These are phyloP conservation scores for fission yeast (Schizosaccharomyces pombe) DNA, from an alignment of 805 yeast genomes.

Conservation along the genomic window DNA sequence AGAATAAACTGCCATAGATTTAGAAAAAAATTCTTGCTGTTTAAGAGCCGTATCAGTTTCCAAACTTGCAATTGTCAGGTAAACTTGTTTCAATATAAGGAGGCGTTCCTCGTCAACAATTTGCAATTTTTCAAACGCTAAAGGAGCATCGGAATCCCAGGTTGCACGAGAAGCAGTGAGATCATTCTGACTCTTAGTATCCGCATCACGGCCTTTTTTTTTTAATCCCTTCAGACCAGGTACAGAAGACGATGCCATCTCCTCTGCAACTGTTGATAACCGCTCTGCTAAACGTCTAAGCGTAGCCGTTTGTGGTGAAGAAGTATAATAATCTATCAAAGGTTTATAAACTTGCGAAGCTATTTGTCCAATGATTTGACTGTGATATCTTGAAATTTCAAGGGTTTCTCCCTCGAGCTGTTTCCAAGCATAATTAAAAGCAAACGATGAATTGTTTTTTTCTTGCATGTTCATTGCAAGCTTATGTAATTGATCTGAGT, in stretches of 20 bases:
- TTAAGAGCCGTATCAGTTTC: neutral
- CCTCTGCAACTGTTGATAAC: neutral
- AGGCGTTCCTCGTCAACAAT: conserved; percentile 41
- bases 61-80: neutral
- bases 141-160: conserved; percentile 65
- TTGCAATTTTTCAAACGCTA: conserved; percentile 51
- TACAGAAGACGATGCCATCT: neutral
- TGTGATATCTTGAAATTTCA: neutral
- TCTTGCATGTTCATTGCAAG: conserved; percentile 9
- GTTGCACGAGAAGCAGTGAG: conserved; percentile 7
- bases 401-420: neutral
- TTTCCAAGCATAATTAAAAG: neutral
- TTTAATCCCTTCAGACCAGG: neutral
- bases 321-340: neutral
- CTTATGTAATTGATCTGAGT: conserved; percentile 25
- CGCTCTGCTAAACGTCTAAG: neutral
- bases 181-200: neutral
- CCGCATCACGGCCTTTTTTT: neutral
- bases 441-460: neutral
- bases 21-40: neutral
- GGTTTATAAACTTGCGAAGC: neutral
- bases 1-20: neutral
- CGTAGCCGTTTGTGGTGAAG: neutral
- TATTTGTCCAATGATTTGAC: neutral
- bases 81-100: conserved; percentile 5